Conservation (phyloP, 164 flowering plant species). For the Warburgia ugandensis region DNA sequence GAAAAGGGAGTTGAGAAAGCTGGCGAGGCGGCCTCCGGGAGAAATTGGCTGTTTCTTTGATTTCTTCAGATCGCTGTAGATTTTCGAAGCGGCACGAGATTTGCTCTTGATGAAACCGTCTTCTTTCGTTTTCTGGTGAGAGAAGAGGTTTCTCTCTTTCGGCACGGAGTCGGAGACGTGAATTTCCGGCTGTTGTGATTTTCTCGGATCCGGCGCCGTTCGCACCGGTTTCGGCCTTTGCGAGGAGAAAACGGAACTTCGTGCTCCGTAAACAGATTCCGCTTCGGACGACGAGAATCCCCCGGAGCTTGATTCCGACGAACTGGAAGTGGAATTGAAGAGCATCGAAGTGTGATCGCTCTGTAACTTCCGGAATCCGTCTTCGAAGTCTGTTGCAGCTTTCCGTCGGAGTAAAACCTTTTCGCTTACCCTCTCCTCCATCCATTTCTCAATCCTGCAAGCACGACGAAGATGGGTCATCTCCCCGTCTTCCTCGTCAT, state of each 20-base stretch:
- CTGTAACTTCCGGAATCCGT: constrained; percentile 3
- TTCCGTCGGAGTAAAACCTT: constrained; percentile 26
- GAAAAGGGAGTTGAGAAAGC: constrained; percentile 75
- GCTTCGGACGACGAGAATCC: constrained; percentile 62
- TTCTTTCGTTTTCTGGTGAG: constrained; percentile 20
- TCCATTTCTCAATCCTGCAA: constrained; percentile 54
- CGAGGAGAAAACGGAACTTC: constrained; percentile 9
- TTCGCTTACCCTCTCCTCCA: constrained; percentile 45
- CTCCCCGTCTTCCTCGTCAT: constrained; percentile 13
- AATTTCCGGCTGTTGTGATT: neutral
- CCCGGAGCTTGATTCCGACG: constrained; percentile 60
- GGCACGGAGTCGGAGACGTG: neutral
- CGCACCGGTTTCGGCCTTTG: constrained; percentile 50
- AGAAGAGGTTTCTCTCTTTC: constrained; percentile 2
- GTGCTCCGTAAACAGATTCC: constrained; percentile 29
- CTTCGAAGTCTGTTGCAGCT: constrained; percentile 11
- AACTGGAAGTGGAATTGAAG: constrained; percentile 53
- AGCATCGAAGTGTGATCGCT: constrained; percentile 7
- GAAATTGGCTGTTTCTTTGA: constrained; percentile 73
- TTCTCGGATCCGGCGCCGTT: constrained; percentile 14
- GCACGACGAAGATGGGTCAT: constrained; percentile 27
- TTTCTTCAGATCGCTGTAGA: constrained; percentile 78
- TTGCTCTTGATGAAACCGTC: constrained; percentile 51
- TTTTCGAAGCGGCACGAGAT: constrained; percentile 59
- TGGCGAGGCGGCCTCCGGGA: constrained; percentile 70